These are phyloP conservation scores for Oemleria cerasiformis DNA, from an alignment of 306 rosid species.

Conservation along the genomic window DNA sequence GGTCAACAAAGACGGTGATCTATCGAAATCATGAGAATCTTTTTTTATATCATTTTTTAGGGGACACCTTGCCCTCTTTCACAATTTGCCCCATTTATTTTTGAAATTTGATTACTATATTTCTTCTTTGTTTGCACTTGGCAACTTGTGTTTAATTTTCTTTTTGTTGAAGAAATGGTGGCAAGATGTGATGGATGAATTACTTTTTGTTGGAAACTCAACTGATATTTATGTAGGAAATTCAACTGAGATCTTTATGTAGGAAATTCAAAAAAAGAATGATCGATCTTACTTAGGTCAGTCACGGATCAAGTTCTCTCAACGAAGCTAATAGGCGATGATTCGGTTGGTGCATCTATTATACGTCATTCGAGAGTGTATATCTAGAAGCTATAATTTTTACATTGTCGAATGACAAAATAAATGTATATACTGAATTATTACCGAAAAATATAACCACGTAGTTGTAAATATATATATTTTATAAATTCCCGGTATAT, in stretches of 20 bases:
- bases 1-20: conserved; percentile 42
- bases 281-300: too few relatives aligned
- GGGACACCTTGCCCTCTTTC: not conserved
- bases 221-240: not conserved
- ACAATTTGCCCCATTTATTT: not conserved
- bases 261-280: too few relatives aligned
- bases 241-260: too few relatives aligned
- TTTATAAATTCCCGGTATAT: too few relatives aligned
- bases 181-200: not conserved
- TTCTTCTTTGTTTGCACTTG: not conserved
- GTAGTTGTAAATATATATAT: too few relatives aligned
- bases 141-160: not conserved
- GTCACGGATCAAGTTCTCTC: not conserved
- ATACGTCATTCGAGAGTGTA: too few relatives aligned
- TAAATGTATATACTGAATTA: too few relatives aligned
- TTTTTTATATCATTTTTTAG: not conserved
- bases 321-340: not conserved
- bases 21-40: not conserved
- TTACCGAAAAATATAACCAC: too few relatives aligned
- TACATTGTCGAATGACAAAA: too few relatives aligned
- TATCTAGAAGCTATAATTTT: too few relatives aligned
- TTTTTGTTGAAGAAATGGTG: not conserved
- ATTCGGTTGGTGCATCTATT: too few relatives aligned
- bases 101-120: too few relatives aligned
- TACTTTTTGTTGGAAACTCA: not conserved